A percentile compares a stretch with the other conserved stretches of the same genome.
These are phyloP conservation scores for Favolaschia claudopus DNA, from an alignment of 768 basidiomycete genomes.

Conservation along the genomic window DNA sequence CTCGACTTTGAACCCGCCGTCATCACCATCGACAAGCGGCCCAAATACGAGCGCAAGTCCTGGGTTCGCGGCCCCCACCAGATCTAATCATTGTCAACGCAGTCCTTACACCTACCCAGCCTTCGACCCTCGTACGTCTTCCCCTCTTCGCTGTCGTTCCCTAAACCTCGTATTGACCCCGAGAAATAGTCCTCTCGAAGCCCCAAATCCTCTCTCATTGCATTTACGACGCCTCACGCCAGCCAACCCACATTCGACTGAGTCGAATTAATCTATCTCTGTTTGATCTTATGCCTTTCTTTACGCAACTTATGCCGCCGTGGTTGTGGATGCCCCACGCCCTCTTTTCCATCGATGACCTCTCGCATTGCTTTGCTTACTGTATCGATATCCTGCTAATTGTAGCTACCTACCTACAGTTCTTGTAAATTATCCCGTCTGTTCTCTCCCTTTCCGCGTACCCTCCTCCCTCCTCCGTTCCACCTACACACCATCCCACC, in stretches of 20 bases:
- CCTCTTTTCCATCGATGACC: no score
- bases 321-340: neutral
- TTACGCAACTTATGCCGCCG: neutral
- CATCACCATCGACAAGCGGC: constrained; percentile 42
- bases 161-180: neutral
- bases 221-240: constrained; percentile 2
- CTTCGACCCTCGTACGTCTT: neutral
- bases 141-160: neutral
- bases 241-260: constrained; percentile 23
- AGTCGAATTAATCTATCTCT: neutral
- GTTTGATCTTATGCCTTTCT: neutral
- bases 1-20: constrained; percentile 1
- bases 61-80: constrained; percentile 21
- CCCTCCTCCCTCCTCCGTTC: no score
- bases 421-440: no score
- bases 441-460: no score
- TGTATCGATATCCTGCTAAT: no score
- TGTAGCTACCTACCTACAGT: no score
- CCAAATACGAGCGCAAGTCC: constrained; percentile 38
- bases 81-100: neutral
- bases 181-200: no score
- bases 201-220: no score
- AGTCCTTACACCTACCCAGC: neutral
- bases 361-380: no score
- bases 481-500: no score